phyloP scores from a whole-genome alignment of 2,329 filamentous ascomycete genomes.

The Furcasterigmium furcatum region DNA sequence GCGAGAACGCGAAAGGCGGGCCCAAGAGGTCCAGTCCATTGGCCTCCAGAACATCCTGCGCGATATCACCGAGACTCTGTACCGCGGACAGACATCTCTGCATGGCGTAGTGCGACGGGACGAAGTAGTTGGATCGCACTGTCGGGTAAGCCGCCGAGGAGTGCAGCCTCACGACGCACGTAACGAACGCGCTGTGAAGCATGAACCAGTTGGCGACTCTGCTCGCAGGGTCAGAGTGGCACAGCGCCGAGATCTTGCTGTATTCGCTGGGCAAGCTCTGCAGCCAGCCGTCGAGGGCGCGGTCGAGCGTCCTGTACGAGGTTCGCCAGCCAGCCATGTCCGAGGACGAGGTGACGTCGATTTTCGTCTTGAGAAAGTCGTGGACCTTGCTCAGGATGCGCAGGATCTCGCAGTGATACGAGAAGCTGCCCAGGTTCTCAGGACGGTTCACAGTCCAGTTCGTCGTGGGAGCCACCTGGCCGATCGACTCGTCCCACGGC shows the following conservation, averaged over 20 bases:
- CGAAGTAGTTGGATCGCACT: slow-evolving; percentile 34
- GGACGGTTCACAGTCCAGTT: slow-evolving; percentile 26
- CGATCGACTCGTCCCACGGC: slow-evolving; percentile 15
- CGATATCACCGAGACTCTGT: slow-evolving; percentile 38
- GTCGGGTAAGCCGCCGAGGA: slow-evolving; percentile 39
- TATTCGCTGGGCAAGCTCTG: slow-evolving; percentile 40
- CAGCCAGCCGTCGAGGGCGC: slow-evolving; percentile 35
- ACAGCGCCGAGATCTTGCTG: slow-evolving; percentile 39
- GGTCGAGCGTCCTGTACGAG: slow-evolving; percentile 34
- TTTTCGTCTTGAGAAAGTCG: slow-evolving; percentile 34
- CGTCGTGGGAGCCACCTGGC: slow-evolving; percentile 4
- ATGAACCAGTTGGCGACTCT: slow-evolving; percentile 44
- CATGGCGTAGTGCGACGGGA: slow-evolving; percentile 40
- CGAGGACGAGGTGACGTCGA: slow-evolving; percentile 32
- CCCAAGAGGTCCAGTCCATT: slow-evolving; percentile 38
- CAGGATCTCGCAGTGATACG: slow-evolving; percentile 41
- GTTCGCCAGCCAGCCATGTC: slow-evolving; percentile 37
- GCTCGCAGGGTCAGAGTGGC: slow-evolving; percentile 40
- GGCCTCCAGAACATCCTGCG: slow-evolving; percentile 38
- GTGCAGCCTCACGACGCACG: slow-evolving; percentile 38
- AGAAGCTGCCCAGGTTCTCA: slow-evolving; percentile 41
- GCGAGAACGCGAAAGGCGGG: slow-evolving; percentile 39
- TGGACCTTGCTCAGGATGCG: slow-evolving; percentile 38
- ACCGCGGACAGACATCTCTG: slow-evolving; percentile 40
- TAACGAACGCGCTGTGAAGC: slow-evolving; percentile 41